phyloP scores from a whole-genome alignment of 2,329 filamentous ascomycete genomes.

The Xylaria sp. region DNA sequence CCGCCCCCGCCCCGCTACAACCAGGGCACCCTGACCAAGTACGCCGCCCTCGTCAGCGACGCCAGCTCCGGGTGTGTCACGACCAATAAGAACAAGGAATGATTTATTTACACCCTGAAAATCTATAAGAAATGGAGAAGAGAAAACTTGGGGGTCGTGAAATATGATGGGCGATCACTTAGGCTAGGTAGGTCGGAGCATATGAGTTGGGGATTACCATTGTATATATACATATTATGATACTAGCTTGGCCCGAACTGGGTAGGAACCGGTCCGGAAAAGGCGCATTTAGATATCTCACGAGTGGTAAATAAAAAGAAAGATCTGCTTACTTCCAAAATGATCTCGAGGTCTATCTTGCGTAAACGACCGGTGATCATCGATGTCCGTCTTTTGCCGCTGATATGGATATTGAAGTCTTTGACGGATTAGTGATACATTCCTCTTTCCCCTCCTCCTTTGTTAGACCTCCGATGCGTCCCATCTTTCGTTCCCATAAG shows the following conservation, averaged over 20 bases:
- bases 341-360: background rate
- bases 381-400: background rate
- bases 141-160: too few species aligned
- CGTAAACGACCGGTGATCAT: too few species aligned
- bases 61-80: constrained; percentile 64
- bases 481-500: background rate
- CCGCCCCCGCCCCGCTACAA: constrained; percentile 60
- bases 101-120: background rate
- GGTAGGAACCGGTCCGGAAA: background rate
- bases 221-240: too few species aligned
- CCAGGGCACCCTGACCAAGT: constrained; percentile 72
- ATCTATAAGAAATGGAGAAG: background rate
- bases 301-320: background rate
- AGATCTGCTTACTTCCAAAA: constrained; percentile 4
- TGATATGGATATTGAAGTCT: too few species aligned
- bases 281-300: constrained; percentile 1
- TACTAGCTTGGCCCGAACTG: background rate
- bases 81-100: too few species aligned
- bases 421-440: constrained; percentile 1
- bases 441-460: background rate
- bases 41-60: constrained; percentile 62
- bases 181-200: too few species aligned
- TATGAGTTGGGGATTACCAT: too few species aligned
- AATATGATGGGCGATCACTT: too few species aligned
- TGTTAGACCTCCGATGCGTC: too few species aligned